A percentile compares a stretch with the other conserved stretches of the same genome.
These are phyloP conservation scores for Rhizophagus clarus DNA, from an alignment of 192 early-diverging fungal genomes.

Conservation along the genomic window DNA sequence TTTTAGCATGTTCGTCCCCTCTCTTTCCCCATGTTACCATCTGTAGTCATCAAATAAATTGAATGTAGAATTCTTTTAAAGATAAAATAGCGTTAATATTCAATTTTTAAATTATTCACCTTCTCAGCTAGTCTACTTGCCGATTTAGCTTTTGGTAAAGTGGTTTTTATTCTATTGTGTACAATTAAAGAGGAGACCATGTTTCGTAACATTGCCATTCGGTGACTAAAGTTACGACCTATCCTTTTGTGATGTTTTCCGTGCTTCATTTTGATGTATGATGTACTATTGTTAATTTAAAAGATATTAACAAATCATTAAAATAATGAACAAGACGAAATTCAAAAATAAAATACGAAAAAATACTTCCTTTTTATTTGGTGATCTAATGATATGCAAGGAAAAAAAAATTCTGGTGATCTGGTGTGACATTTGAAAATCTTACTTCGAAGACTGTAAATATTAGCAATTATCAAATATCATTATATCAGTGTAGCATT, in stretches of 20 bases:
- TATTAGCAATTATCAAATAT: no score
- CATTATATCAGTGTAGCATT: no score
- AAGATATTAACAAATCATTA: not conserved
- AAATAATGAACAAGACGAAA: no score
- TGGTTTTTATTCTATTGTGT: slow-evolving; percentile 91
- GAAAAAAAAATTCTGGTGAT: no score
- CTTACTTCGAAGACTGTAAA: no score
- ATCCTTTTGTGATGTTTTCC: slow-evolving; percentile 62
- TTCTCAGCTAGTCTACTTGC: slow-evolving; percentile 83
- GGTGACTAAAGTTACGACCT: slow-evolving; percentile 64
- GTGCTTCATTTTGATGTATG: slow-evolving; percentile 56
- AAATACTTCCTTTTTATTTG: no score
- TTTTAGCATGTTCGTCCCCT: slow-evolving; percentile 61
- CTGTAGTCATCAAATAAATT: slow-evolving; percentile 35
- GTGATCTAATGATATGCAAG: no score
- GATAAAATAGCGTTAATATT: not conserved
- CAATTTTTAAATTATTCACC: slow-evolving; percentile 39
- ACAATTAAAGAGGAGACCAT: slow-evolving; percentile 82
- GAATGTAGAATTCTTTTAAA: not conserved
- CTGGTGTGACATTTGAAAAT: no score
- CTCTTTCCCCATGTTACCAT: slow-evolving; percentile 87
- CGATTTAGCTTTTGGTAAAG: slow-evolving; percentile 89
- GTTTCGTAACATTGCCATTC: slow-evolving; percentile 80
- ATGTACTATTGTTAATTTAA: not conserved
- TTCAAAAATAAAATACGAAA: no score